Base-by-base conservation (phyloP, 1,284 basidiomycete genomes). In the Fomitopsis schrenkii region DNA sequence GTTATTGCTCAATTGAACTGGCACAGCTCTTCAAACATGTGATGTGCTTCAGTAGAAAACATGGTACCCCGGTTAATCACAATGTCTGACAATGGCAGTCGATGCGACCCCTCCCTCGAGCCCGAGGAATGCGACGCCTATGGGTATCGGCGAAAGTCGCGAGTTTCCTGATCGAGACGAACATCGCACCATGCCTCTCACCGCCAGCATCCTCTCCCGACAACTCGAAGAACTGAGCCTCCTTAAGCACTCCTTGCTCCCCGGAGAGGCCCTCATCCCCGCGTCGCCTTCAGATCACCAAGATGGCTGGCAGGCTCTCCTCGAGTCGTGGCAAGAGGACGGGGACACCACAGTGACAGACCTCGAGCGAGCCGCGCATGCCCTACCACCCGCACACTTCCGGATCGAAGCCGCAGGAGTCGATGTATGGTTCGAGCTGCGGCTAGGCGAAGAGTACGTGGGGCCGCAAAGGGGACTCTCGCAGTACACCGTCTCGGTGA, bases 191-290 rank as follows among this genome's bases (percentile, higher is more conserved):
- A 61, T 61, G 59, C 28, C 55, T 19, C 48, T 48, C 19, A 57
- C 61, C 52, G 36, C 52, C 8, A 45, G 14, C 48, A 59, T 35
- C 12, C 53, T 59, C 55, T 36, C 22, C 10, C 61, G 52, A 42
- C 66, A 67, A n/a, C 72, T 84, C 28, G 80, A 81, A 69, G 84
- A 87, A 67, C 72, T 87, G 0, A 76, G 81, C 48, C 72, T 87
- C 35, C 77, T 87, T 9, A 75, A 74, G 58, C 83, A 79, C 40
- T 88, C 87, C 0, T 77, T 91, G 1, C 76, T 91, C 8, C 84
- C 86, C 0, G 80, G 77, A 2, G 88, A 91, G 74, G 46, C 67
- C 0, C 70, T 90, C 38, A 61, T 68, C 0, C 80, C 85, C 58
- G 58, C 78, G 1, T 64, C 69, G 6, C 52, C 68, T 8, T 36